These are phyloP conservation scores for Pythium rhizo-oryzae DNA, from an alignment of 352 stramenopile species.

Conservation along the genomic window DNA sequence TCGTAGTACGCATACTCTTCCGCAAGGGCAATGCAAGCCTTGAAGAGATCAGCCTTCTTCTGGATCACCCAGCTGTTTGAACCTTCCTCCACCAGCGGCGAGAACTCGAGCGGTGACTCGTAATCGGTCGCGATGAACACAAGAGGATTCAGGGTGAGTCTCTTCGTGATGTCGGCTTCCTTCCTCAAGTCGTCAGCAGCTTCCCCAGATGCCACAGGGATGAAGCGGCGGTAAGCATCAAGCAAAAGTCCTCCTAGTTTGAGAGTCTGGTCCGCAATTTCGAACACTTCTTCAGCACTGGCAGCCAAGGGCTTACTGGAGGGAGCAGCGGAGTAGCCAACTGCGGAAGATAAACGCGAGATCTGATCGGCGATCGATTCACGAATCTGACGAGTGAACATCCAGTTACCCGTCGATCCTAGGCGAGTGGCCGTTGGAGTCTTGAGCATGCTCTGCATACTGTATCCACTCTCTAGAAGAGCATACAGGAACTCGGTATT, in stretches of 20 bases:
- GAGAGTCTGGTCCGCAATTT: conserved; percentile 63
- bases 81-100: conserved; percentile 16
- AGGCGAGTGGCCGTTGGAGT: conserved; percentile 32
- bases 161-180: conserved; percentile 61
- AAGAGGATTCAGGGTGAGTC: conserved; percentile 67
- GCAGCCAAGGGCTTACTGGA: conserved; percentile 45
- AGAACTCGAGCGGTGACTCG: conserved; percentile 21
- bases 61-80: conserved; percentile 38
- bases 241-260: conserved; percentile 57
- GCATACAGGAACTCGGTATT: conserved; percentile 61
- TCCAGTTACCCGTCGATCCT: conserved; percentile 50
- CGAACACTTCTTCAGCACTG: conserved; percentile 62
- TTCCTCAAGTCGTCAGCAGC: conserved; percentile 63
- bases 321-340: conserved; percentile 45
- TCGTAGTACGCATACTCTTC: conserved; percentile 84
- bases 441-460: conserved; percentile 73
- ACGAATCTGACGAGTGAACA: conserved; percentile 59
- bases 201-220: conserved; percentile 40
- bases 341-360: conserved; percentile 48
- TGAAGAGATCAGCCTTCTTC: conserved; percentile 61
- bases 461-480: conserved; percentile 67
- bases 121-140: conserved; percentile 64
- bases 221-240: conserved; percentile 55
- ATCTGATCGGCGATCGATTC: conserved; percentile 71
- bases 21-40: conserved; percentile 54